Percentiles rank a stretch among this genome's conserved stretches.
Evolutionary conservation across 371 early-diverging fungal species (phyloP).

Genomic region (Dentiscutata heterogama): DNA sequence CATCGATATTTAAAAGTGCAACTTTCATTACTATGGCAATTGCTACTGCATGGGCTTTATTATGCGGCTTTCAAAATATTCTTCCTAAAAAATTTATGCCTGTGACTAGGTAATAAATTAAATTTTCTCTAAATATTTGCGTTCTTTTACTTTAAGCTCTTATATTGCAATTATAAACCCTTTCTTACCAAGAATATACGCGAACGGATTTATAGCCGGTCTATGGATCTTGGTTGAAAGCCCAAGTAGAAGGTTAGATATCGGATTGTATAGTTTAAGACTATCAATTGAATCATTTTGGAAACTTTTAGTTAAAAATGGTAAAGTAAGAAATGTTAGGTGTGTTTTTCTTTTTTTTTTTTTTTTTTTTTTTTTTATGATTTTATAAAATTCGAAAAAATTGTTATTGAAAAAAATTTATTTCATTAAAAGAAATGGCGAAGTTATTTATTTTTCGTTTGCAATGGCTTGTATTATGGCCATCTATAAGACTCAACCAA

Average conservation of each 20-base stretch:
- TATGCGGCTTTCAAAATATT: constrained; percentile 43
- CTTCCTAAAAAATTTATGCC: constrained; percentile 45
- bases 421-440: constrained; percentile 37
- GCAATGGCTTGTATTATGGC: constrained; percentile 44
- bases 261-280: constrained; percentile 49
- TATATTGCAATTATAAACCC: constrained; percentile 28
- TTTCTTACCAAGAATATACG: constrained; percentile 45
- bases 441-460: constrained; percentile 42
- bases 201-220: constrained; percentile 50
- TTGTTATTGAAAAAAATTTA: background rate
- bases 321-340: constrained; percentile 43
- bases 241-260: constrained; percentile 42
- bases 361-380: background rate
- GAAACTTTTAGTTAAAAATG: constrained; percentile 48
- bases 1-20: constrained; percentile 22
- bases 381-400: background rate
- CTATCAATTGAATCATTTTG: constrained; percentile 50
- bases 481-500: constrained; percentile 36
- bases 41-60: constrained; percentile 42
- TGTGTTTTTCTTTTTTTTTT: background rate
- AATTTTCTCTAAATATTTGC: background rate
- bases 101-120: constrained; percentile 20
- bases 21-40: constrained; percentile 46
- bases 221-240: constrained; percentile 50
- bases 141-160: background rate